Evolutionary conservation across 768 basidiomycete species (phyloP), one percentile per base, ranked within the genome.

Genomic region (Amanita subjunquillea): DNA sequence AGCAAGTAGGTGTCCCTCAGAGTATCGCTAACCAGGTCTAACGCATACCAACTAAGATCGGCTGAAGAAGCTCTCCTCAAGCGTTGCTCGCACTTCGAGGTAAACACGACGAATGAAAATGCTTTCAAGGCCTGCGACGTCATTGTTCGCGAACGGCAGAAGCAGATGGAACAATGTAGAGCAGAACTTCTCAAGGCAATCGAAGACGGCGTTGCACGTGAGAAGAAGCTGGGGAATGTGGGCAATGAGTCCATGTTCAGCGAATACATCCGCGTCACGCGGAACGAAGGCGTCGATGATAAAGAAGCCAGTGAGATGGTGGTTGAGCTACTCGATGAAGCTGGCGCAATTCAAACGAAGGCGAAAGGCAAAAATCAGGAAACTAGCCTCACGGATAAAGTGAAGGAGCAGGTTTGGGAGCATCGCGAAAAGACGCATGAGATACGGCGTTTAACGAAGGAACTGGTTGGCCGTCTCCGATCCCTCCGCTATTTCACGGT

Each of bases 11-110:
- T 73, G 12, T 20, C 12, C 39, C 56, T 23, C 29, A 49, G 50
- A 36, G 42, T 45, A 39, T 44, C 29, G 23, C 41, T 50, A 52
- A 12, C 50, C 38, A 10, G 51, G 54, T 55, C 42, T 41, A 9
- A 46, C 32, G 15, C 8, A 42, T 51, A 45, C 13, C 13, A 32
- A 20, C 50, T 36, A 55, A 92, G 90, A 59, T 79, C 90, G 55
- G 90, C 90, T 2, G 90, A 92, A 62, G 91, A 96, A 70, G 92
- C 93, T 2, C 77, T 97, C 9, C 75, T 97, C 54, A 97, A 97
- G 63, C 86, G 94, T 37, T 95, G 92, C 63, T 94, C 93, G 4
- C 93, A 95, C 64, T 97, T 95, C 65, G 90, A 92, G 58, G 74
- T 93, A 32, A 88, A 91, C 51, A 79, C 78, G 15, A 71, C 73